Evolutionary conservation across 1,284 basidiomycete genomes (phyloP).

Genomic region (Malassezia furfur): DNA sequence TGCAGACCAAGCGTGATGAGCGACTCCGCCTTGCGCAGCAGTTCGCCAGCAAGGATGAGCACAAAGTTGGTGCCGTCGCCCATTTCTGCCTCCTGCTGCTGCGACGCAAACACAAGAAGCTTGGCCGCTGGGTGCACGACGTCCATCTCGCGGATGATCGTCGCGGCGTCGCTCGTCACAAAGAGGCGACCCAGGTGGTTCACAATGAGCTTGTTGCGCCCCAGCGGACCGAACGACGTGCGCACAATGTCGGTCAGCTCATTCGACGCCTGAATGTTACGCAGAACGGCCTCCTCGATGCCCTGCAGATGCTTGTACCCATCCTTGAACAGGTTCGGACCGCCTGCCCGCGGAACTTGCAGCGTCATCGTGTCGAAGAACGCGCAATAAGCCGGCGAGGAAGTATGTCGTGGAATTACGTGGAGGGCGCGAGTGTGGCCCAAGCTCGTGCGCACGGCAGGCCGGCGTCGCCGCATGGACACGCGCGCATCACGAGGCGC

Average conservation of each 20-base stretch:
- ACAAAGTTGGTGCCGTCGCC: slow-evolving; percentile 94
- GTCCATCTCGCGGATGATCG: slow-evolving; percentile 95
- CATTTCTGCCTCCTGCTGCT: slow-evolving; percentile 94
- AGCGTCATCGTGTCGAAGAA: slow-evolving; percentile 60
- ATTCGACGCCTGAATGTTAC: slow-evolving; percentile 88
- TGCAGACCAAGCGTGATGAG: slow-evolving; percentile 92
- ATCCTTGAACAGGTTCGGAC: slow-evolving; percentile 78
- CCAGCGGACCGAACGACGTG: slow-evolving; percentile 92
- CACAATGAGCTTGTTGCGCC: slow-evolving; percentile 51
- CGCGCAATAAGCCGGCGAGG: not conserved
- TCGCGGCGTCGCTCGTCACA: slow-evolving; percentile 97
- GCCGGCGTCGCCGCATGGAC: no score
- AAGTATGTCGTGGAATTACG: slow-evolving; percentile 1
- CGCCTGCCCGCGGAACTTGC: slow-evolving; percentile 83
- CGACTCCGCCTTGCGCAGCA: slow-evolving; percentile 85
- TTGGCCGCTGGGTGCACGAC: slow-evolving; percentile 97
- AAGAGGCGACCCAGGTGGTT: slow-evolving; percentile 82
- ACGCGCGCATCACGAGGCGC: no score
- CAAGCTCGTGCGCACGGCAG: no score
- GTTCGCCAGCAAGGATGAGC: slow-evolving; percentile 86
- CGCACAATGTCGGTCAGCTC: slow-evolving; percentile 91
- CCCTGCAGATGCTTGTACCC: slow-evolving; percentile 66
- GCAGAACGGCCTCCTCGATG: slow-evolving; percentile 71
- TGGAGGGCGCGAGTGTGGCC: not conserved
- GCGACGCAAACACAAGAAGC: slow-evolving; percentile 90